These are phyloP conservation scores for Neofusicoccum umdonicola DNA, from an alignment of 2,329 filamentous ascomycete species.

Conservation along the genomic window DNA sequence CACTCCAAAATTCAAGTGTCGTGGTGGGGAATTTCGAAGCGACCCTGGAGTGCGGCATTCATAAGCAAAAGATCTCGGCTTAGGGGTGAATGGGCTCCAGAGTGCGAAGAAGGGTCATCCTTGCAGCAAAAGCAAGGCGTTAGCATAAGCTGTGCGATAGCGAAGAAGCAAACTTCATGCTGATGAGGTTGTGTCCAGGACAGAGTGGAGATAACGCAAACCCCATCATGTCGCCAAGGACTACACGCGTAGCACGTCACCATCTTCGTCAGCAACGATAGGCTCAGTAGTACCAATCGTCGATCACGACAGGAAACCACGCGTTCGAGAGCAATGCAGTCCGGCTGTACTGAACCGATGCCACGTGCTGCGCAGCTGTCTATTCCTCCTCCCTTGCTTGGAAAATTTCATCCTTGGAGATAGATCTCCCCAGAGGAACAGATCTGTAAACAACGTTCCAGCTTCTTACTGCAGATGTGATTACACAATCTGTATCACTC, in stretches of 20 bases:
- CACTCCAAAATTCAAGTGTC: neutral
- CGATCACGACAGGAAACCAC: neutral
- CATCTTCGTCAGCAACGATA: neutral
- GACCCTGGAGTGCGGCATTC: neutral
- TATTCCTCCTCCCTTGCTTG: neutral
- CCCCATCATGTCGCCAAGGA: neutral
- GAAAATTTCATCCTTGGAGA: neutral
- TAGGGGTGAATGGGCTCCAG: neutral
- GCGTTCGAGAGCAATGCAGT: neutral
- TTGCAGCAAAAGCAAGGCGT: neutral
- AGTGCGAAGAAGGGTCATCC: neutral
- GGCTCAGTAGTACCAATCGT: neutral
- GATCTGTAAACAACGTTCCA: neutral
- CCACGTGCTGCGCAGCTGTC: neutral
- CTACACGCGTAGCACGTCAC: neutral
- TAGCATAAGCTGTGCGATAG: neutral
- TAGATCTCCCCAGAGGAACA: neutral
- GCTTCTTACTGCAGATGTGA: neutral
- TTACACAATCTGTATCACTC: conserved; percentile 5
- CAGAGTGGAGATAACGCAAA: neutral
- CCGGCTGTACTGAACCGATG: neutral
- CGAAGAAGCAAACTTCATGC: neutral
- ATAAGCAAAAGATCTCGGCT: too few relatives aligned
- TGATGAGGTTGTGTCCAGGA: neutral
- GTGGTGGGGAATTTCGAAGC: neutral